A percentile compares a stretch with the other conserved stretches of the same genome.
phyloP scores from a whole-genome alignment of 306 rosid species.

The Fagus sylvatica region DNA sequence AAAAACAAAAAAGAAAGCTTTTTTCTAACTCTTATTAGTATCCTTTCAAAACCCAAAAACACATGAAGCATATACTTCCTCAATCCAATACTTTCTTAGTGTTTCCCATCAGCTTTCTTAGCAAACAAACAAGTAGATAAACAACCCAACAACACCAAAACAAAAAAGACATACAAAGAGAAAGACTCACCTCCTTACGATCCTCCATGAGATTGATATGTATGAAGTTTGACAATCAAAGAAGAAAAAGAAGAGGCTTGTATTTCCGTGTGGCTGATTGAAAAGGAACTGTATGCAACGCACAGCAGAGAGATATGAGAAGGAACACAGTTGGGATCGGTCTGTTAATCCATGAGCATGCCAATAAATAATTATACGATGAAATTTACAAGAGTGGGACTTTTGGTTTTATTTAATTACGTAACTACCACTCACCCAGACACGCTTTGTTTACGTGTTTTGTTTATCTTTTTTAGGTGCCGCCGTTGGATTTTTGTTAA shows the following conservation, averaged over 20 bases:
- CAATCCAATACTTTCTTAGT: not conserved
- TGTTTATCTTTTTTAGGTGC: not conserved
- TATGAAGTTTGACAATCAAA: not conserved
- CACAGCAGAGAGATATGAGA: not conserved
- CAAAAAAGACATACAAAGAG: not conserved
- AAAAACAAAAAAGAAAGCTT: not conserved
- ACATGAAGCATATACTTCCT: constrained; percentile 8
- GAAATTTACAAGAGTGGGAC: not conserved
- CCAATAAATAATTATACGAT: not conserved
- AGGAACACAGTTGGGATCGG: not conserved
- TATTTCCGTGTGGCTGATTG: not conserved
- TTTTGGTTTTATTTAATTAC: constrained; percentile 14
- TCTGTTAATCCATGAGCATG: not conserved
- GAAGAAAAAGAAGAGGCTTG: not conserved
- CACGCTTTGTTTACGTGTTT: constrained; percentile 13
- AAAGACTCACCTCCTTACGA: constrained; percentile 71
- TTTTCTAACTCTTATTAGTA: not conserved
- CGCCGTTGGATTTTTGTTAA: not conserved
- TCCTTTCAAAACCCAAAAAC: constrained; percentile 7
- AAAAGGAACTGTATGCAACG: not conserved
- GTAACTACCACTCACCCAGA: not conserved
- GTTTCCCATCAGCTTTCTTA: not conserved
- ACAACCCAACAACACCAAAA: not conserved
- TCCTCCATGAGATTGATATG: constrained; percentile 63
- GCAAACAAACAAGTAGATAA: constrained; percentile 21